Evolutionary conservation across 2,329 filamentous ascomycete species (phyloP).

Genomic region (Sclerotinia borealis): DNA sequence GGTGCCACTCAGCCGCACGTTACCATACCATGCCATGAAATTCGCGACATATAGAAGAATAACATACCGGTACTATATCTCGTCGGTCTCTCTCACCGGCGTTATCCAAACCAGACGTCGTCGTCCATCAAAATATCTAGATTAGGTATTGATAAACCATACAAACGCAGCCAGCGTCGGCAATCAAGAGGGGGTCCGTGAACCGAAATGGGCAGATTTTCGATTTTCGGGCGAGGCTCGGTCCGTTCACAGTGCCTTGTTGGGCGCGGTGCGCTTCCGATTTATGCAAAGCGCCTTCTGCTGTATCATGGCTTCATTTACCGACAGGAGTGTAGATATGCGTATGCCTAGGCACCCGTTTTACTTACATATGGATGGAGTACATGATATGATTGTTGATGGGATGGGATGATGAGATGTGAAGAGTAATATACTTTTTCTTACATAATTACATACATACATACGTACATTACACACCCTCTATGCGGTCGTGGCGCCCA

Average conservation of each 20-base stretch:
- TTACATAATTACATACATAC: too few relatives aligned
- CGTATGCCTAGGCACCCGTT: background rate
- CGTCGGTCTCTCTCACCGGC: background rate
- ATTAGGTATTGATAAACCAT: background rate
- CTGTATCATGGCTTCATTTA: background rate
- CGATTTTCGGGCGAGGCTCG: background rate
- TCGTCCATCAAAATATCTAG: background rate
- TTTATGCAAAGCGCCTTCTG: background rate
- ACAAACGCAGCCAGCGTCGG: background rate
- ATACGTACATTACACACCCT: background rate
- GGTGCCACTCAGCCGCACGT: constrained; percentile 2
- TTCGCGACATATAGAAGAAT: background rate
- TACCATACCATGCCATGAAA: too few relatives aligned
- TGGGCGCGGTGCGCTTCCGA: background rate
- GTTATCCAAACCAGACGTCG: background rate
- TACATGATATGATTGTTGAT: too few relatives aligned
- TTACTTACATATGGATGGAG: too few relatives aligned
- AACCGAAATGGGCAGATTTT: background rate
- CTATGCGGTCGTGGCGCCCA: background rate
- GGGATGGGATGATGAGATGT: too few relatives aligned
- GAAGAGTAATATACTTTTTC: too few relatives aligned
- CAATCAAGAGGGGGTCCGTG: background rate
- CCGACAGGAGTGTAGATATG: background rate
- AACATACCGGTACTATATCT: too few relatives aligned
- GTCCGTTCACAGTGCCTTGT: background rate